Evolutionary conservation across 2,329 filamentous ascomycete genomes (phyloP).

Genomic region (Sporothrix dimorphospora): DNA sequence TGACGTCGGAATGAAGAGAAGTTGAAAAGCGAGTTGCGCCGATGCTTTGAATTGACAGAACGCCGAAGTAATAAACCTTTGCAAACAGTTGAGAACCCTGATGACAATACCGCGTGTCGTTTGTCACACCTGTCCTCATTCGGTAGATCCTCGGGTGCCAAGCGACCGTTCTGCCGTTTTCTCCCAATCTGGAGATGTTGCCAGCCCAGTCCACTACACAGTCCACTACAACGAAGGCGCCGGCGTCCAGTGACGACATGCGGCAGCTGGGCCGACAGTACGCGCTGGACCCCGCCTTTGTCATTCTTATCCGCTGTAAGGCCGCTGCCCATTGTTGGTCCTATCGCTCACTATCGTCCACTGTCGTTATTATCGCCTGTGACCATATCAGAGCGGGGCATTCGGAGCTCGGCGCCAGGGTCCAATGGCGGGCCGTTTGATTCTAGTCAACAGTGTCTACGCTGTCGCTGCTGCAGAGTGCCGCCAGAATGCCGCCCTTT

Average conservation of each 20-base stretch:
- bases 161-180: conserved; percentile 3
- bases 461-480: not conserved
- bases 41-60: not conserved
- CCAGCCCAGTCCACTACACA: too few relatives aligned
- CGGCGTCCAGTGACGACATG: not conserved
- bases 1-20: not conserved
- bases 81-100: too few relatives aligned
- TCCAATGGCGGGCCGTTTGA: not conserved
- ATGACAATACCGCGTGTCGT: not conserved
- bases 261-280: not conserved
- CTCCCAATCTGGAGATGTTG: conserved; percentile 13
- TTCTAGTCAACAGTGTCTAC: not conserved
- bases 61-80: not conserved
- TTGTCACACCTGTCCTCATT: conserved; percentile 1
- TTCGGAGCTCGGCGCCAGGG: conserved; percentile 1
- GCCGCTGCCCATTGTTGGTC: not conserved
- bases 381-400: not conserved
- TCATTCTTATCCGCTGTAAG: conserved; percentile 2
- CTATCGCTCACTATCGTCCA: not conserved
- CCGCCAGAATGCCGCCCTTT: not conserved
- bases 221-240: not conserved
- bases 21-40: not conserved
- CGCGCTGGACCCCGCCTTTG: not conserved
- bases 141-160: conserved; percentile 20
- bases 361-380: too few relatives aligned